These are phyloP conservation scores for Lipomyces yarrowii DNA, from an alignment of 1,139 yeast species.

Conservation along the genomic window DNA sequence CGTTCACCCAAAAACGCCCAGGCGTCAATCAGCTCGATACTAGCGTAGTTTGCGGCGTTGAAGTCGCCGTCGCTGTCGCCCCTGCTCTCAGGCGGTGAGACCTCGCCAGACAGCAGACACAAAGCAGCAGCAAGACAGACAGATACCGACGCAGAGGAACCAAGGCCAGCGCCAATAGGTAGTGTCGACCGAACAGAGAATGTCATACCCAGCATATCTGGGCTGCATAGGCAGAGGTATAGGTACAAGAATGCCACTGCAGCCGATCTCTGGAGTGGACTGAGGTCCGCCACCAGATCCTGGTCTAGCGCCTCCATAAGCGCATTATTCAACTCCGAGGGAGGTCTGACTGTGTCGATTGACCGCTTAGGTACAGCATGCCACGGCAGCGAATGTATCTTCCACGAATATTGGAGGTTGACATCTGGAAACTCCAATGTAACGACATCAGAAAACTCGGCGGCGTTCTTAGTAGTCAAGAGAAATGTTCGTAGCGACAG, in stretches of 20 bases:
- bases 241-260: constrained; percentile 84
- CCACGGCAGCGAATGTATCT: constrained; percentile 63
- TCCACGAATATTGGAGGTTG: constrained; percentile 65
- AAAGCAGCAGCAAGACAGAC: constrained; percentile 84
- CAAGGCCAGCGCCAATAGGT: constrained; percentile 97
- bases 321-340: constrained; percentile 63
- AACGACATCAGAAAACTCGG: constrained; percentile 46
- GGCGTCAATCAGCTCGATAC: constrained; percentile 65
- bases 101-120: constrained; percentile 61
- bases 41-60: constrained; percentile 38
- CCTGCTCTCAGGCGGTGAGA: constrained; percentile 42
- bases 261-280: constrained; percentile 73
- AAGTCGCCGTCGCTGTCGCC: constrained; percentile 2
- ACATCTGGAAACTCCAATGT: constrained; percentile 85
- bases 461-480: constrained; percentile 53
- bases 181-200: constrained; percentile 78
- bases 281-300: constrained; percentile 51
- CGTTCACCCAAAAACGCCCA: constrained; percentile 96
- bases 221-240: constrained; percentile 60
- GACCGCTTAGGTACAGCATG: constrained; percentile 42
- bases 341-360: constrained; percentile 39
- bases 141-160: constrained; percentile 89
- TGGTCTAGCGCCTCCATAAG: constrained; percentile 54
- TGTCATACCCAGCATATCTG: constrained; percentile 52
- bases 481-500: constrained; percentile 79